Evolutionary conservation across 768 basidiomycete genomes (phyloP), one percentile per base, ranked within the genome.

Genomic region (Leccinellum albellum): DNA sequence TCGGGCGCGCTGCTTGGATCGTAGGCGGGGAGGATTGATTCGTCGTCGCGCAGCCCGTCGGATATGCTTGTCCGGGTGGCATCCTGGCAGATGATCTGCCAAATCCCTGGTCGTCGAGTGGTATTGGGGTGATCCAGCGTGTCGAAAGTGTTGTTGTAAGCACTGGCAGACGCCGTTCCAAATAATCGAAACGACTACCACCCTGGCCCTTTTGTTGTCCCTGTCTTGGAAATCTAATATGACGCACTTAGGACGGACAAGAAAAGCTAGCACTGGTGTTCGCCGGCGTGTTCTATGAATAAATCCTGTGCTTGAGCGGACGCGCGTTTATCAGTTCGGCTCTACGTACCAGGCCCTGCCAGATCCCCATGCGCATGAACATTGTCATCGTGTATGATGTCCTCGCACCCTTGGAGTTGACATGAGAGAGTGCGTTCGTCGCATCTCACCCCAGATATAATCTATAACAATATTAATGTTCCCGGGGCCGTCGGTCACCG

Each of bases 51-150:
- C 9, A 47, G 4, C 10, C 21, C 51, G 1, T 17, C 17, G 29
- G 24, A 9, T 6, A 55, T 29, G 50, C 28, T 42, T 28, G 28
- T 28, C 15, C 20, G 26, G 24, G 56, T 17, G 21, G 35, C 45
- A 50, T 72, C 63, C 51, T 62, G 66, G 26, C 44, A 54, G 32
- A 70, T 46, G 45, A 64, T 32, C 5, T 60, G 59, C 68, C 70
- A 70, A n/a, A 69, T 56, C 13, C 59, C 62, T 14, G 62, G 56
- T 29, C 51, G 64, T 32, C 46, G 62, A 28, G 51, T 15, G 28
- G 12, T n/a, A 20, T 40, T 54, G 3, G 57, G 5, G 29, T 52
- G 60, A 54, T 67, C 59, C 68, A 70, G 55, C 23, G 15, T 51
- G 35, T 14, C 7, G 8, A 33, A 23, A 4, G 13, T 33, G 48